Evolutionary conservation across 495 filamentous ascomycete species (phyloP), one percentile per base, ranked within the genome.

Genomic region (Penicillium salamii): DNA sequence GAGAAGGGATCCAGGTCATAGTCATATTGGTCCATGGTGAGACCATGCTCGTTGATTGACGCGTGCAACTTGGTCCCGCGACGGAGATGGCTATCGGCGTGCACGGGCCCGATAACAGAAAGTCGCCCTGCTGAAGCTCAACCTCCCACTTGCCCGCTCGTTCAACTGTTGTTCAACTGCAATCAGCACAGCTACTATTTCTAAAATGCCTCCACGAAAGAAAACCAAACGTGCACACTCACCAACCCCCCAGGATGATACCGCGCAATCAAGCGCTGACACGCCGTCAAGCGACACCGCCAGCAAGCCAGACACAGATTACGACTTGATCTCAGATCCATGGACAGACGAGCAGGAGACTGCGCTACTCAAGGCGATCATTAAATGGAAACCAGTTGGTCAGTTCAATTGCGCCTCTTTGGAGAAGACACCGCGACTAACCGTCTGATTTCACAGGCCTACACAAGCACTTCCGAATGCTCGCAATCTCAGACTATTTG

Each of bases 281-380:
- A 73, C 71, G 11, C 59, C 69, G 9, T 61, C 62, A 28, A 67
- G 45, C 56, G 65, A 68, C 7, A 65, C 53, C 48, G 51, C 53
- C 41, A 59, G 32, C 26, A 72, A 71, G 42, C 57, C 55, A 28
- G 67, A 65, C 42, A 50, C 62, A 7, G 68, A 72, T 21, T 69
- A 75, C 52, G 71, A 75, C 50, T 52, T 69, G 5, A 63, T 85
- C 14, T 79, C 80, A 32, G 89, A 95, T 42, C 81, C 84, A 1
- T 98, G 93, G 93, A 95, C 90, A 0, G 90, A 97, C 63, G 93
- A 96, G 55, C 92, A 98, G 62, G 87, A 96, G 54, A 89, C 89
- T 2, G 88, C 86, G 4, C 73, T 98, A 3, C 88, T 97, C 72
- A 97, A 97, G 62, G 88, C 83, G 33, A 79, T 90, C 43, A 90